Evolutionary conservation across 768 basidiomycete species (phyloP).

Genomic region (Cystofilobasidium macerans): DNA sequence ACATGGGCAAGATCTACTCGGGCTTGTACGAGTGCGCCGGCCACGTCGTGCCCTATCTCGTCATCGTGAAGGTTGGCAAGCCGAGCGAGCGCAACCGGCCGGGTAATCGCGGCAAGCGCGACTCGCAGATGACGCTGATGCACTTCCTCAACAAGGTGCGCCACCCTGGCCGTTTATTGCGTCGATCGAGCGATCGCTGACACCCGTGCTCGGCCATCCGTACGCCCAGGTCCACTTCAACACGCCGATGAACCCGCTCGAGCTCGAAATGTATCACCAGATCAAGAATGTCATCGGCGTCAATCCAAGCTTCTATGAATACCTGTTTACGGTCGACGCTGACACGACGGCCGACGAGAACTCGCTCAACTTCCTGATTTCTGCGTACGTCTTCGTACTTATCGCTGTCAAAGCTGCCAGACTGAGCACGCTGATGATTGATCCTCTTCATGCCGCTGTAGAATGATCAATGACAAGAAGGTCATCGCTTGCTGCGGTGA

Average conservation of each 20-base stretch:
- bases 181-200: not conserved
- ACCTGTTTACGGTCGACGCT: conserved; percentile 82
- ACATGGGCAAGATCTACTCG: conserved; percentile 89
- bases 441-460: conserved; percentile 33
- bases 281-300: conserved; percentile 99
- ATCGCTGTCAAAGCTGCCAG: not conserved
- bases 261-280: conserved; percentile 97
- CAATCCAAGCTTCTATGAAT: conserved; percentile 97
- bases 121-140: conserved; percentile 92
- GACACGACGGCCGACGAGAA: conserved; percentile 85
- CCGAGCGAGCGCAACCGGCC: conserved; percentile 85
- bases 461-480: conserved; percentile 90
- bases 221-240: conserved; percentile 84
- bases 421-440: not conserved
- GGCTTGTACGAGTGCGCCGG: conserved; percentile 87
- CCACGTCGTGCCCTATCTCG: conserved; percentile 71
- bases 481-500: conserved; percentile 86
- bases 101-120: conserved; percentile 96
- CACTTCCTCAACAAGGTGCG: conserved; percentile 91
- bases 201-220: not conserved
- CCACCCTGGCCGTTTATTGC: not conserved
- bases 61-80: conserved; percentile 86
- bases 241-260: conserved; percentile 87
- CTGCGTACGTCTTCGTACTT: conserved; percentile 58
- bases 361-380: conserved; percentile 80